phyloP scores from a whole-genome alignment of 768 basidiomycete species.

The Pulveroboletus sp. region DNA sequence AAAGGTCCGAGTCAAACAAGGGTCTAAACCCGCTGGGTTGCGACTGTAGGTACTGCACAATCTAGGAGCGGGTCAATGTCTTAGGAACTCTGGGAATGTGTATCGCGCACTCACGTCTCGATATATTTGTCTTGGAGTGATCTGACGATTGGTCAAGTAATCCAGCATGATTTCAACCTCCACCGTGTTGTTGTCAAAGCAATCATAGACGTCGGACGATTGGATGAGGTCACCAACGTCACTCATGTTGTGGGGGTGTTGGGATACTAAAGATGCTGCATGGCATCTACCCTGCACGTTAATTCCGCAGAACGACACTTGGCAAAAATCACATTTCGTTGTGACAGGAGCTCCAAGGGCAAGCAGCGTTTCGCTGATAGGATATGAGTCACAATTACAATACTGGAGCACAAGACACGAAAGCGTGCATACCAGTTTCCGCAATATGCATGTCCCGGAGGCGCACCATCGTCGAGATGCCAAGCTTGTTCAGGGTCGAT shows the following conservation, averaged over 20 bases:
- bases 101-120: conserved; percentile 51
- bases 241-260: conserved; percentile 66
- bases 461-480: conserved; percentile 71
- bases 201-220: conserved; percentile 72
- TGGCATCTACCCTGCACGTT: conserved; percentile 70
- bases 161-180: conserved; percentile 86
- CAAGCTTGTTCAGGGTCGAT: conserved; percentile 69
- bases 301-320: conserved; percentile 79
- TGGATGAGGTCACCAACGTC: conserved; percentile 75
- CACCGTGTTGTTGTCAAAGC: conserved; percentile 70
- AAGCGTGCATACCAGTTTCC: conserved; percentile 65
- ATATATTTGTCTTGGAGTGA: conserved; percentile 71
- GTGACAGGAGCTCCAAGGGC: conserved; percentile 70
- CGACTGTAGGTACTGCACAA: conserved; percentile 54
- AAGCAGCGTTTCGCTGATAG: conserved; percentile 64
- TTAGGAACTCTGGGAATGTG: neutral
- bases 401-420: neutral
- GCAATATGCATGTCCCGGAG: conserved; percentile 76
- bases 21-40: conserved; percentile 62
- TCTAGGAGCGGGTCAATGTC: conserved; percentile 37
- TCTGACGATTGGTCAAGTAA: conserved; percentile 58
- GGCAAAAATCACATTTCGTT: conserved; percentile 81
- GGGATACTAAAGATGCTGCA: conserved; percentile 51
- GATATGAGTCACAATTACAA: neutral
- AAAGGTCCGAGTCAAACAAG: conserved; percentile 66